Conservation (phyloP, 345 rosid genomes). For the Rubroshorea leprosula region DNA sequence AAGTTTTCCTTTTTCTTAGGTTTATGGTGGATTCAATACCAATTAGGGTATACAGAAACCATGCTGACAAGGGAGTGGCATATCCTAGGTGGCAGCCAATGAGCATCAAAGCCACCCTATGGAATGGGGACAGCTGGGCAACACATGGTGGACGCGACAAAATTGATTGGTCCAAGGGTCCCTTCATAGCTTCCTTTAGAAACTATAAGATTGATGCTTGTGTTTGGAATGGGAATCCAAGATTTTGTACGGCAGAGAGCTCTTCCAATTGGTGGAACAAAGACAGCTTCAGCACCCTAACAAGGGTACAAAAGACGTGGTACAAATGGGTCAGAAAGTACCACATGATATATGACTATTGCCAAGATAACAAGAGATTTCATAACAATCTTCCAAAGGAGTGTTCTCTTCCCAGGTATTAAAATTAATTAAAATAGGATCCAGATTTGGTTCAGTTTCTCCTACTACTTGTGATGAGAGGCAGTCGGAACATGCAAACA, state of each 20-base stretch:
- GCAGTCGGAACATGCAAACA: too few species aligned
- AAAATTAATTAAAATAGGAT: conserved; percentile 13
- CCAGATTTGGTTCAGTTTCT: neutral
- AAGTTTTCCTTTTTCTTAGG: conserved; percentile 29
- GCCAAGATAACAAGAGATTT: conserved; percentile 63
- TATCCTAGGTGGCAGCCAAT: conserved; percentile 76
- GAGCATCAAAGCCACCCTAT: conserved; percentile 57
- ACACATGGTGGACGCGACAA: conserved; percentile 74
- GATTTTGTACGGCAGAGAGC: conserved; percentile 51
- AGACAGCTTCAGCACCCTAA: conserved; percentile 35
- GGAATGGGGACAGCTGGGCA: conserved; percentile 92
- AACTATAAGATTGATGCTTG: conserved; percentile 68
- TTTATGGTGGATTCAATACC: conserved; percentile 75
- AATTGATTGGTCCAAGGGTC: conserved; percentile 70
- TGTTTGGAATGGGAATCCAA: conserved; percentile 55
- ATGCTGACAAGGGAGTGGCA: conserved; percentile 63
- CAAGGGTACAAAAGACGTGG: conserved; percentile 56
- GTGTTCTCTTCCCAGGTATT: conserved; percentile 71
- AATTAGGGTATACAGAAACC: conserved; percentile 67
- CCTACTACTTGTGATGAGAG: too few species aligned
- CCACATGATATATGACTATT: conserved; percentile 74
- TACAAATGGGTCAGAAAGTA: conserved; percentile 78
- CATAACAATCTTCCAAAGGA: conserved; percentile 60
- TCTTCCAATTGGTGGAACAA: conserved; percentile 73
- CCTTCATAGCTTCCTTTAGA: conserved; percentile 62